phyloP scores from a whole-genome alignment of 2,329 filamentous ascomycete species.

The Apiospora pterosperma region DNA sequence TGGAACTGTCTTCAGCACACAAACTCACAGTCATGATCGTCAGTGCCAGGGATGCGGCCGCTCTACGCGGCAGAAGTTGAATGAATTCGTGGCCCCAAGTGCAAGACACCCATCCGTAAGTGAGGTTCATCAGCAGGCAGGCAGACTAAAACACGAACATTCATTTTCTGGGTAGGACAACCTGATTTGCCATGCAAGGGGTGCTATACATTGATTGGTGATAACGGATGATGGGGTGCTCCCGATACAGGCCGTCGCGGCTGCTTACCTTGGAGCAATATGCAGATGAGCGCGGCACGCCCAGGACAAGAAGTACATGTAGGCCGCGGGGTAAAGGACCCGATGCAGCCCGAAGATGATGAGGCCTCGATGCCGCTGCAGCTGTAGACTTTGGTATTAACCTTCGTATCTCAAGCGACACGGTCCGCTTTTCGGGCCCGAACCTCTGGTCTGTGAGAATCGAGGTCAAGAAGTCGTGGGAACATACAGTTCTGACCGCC shows the following conservation, averaged over 20 bases:
- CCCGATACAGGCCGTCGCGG: conserved; percentile 2
- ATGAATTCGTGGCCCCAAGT: not conserved
- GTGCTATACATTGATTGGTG: not conserved
- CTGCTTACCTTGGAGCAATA: not conserved
- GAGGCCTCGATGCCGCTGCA: not conserved
- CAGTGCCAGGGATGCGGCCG: not conserved
- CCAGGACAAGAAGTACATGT: not conserved
- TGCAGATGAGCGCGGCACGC: not conserved
- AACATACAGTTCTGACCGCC: not conserved
- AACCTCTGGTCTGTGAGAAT: not conserved
- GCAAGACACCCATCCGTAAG: not conserved
- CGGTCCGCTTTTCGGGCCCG: not conserved
- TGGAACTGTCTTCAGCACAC: conserved; percentile 1
- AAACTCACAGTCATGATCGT: not conserved
- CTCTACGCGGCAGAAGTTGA: not conserved
- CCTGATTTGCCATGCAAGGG: conserved; percentile 3
- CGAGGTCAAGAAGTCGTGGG: not conserved
- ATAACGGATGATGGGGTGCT: not conserved
- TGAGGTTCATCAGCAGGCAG: not conserved
- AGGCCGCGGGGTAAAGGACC: conserved; percentile 4
- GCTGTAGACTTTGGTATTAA: not conserved
- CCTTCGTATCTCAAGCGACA: not conserved
- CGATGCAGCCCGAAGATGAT: not conserved
- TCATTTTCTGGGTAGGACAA: not conserved
- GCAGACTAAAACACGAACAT: not conserved